Conservation (phyloP, 169 alveolate species). For the Amoebophrya sp. region DNA sequence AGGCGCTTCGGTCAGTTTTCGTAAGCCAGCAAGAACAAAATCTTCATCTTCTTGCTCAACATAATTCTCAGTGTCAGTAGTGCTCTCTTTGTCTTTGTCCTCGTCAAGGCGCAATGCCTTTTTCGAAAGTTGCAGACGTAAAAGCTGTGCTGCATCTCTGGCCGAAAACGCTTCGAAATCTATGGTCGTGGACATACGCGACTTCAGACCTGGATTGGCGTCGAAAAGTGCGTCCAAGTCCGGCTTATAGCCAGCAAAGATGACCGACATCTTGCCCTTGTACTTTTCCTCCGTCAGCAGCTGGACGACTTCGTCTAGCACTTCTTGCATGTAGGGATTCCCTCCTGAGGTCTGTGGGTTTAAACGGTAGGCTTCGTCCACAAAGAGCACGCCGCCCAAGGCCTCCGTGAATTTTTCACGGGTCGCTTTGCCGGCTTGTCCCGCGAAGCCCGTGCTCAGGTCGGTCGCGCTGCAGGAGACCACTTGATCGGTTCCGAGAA, state of each 20-base stretch:
- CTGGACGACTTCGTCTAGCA: slow-evolving; percentile 1
- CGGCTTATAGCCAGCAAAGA: background rate
- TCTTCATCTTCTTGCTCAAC: too few relatives aligned
- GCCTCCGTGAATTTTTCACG: background rate
- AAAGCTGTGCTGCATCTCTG: too few relatives aligned
- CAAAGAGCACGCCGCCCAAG: background rate
- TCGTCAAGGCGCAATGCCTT: too few relatives aligned
- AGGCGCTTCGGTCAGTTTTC: too few relatives aligned
- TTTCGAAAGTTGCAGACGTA: too few relatives aligned
- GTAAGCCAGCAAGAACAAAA: too few relatives aligned
- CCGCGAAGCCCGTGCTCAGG: background rate
- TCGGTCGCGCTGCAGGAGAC: background rate
- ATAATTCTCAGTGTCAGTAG: too few relatives aligned
- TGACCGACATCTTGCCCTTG: background rate
- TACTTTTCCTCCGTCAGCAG: slow-evolving; percentile 12
- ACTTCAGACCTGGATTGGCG: background rate
- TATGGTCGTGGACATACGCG: too few relatives aligned
- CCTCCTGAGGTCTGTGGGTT: too few relatives aligned
- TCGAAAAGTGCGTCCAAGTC: background rate
- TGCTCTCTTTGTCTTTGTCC: too few relatives aligned
- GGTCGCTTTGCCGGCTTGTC: background rate
- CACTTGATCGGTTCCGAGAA: background rate
- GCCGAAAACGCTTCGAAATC: too few relatives aligned
- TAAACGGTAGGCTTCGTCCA: background rate
- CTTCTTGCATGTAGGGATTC: background rate